These are phyloP conservation scores for Phoenix roebelenii DNA, from an alignment of 176 grass and related monocot species.

Conservation along the genomic window DNA sequence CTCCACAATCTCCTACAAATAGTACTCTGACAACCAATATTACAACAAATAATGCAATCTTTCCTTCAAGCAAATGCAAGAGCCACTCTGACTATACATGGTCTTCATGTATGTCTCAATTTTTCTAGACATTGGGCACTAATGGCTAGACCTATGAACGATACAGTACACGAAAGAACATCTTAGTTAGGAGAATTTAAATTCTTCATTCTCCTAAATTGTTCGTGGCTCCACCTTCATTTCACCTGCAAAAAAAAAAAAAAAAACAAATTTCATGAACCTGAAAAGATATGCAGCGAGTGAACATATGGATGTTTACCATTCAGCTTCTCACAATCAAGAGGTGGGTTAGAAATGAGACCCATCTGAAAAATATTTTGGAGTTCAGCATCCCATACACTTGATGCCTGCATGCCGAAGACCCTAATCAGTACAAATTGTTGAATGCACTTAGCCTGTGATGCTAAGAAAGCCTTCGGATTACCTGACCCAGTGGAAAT, in stretches of 20 bases:
- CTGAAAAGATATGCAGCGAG: no score
- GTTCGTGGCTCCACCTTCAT: constrained; percentile 39
- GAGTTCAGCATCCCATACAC: constrained; percentile 48
- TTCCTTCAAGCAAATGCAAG: no score
- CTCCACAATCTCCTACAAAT: no score
- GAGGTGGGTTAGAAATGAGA: constrained; percentile 25
- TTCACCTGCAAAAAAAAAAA: constrained; percentile 25
- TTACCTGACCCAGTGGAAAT: constrained; percentile 47
- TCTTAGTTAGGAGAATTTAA: neutral
- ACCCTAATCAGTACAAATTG: no score
- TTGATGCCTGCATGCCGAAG: constrained; percentile 17
- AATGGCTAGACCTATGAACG: constrained; percentile 9
- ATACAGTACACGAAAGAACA: neutral
- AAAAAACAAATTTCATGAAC: neutral
- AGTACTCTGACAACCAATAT: no score
- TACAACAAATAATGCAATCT: no score
- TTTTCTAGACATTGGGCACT: neutral
- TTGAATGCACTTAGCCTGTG: neutral
- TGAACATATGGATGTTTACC: constrained; percentile 1
- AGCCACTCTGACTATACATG: neutral
- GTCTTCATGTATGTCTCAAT: neutral
- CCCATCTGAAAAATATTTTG: constrained; percentile 22
- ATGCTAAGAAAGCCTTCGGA: constrained; percentile 15
- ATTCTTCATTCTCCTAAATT: no score
- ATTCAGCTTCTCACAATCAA: constrained; percentile 23